Evolutionary conservation across 1,284 basidiomycete genomes (phyloP), one percentile per base, ranked within the genome.

Genomic region (Boletus semigastroideus): DNA sequence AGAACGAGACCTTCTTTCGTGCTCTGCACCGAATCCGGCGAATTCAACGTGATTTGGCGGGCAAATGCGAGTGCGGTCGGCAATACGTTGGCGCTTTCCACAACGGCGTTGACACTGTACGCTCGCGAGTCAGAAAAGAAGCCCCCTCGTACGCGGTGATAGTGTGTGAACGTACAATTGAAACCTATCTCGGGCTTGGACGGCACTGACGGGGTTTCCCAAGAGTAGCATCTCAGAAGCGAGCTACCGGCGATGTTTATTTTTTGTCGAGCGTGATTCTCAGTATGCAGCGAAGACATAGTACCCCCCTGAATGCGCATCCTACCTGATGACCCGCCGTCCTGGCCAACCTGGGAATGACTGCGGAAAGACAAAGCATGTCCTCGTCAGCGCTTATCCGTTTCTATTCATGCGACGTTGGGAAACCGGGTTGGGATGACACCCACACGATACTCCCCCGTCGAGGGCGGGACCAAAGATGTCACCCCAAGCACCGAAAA

Each of bases 201-300:
- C 66, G 3, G 92, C 88, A 41, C 76, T 77, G 57, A 94, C 74
- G 8, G 79, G 74, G 49, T 78, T 79, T 42, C 92, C 92, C 17
- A 85, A 76, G 42, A 94, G 74, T 13, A 94, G 76, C 73, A 93
- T 77, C 63, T 92, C 90, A 14, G 87, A 81, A 39, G 91, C 90
- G 28, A 85, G 74, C 86, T 91, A 37, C 13, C 31, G 42, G 44
- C 44, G 43, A 50, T 48, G 41, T 37, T 19, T 14, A 44, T 48
- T 43, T 45, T 31, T 30, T 25, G 25, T 25, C 25, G 25, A 25
- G 25, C 25, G 25, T 25, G 25, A 25, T 4, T 67, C 44, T 66
- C 52, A 66, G 59, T 53, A 49, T 54, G 49, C 70, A 36, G 70
- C 68, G 38, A 69, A 34, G 38, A 54, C 22, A 41, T 48, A 56